phyloP scores from a whole-genome alignment of 768 basidiomycete genomes.

The Cystofilobasidium ferigula region DNA sequence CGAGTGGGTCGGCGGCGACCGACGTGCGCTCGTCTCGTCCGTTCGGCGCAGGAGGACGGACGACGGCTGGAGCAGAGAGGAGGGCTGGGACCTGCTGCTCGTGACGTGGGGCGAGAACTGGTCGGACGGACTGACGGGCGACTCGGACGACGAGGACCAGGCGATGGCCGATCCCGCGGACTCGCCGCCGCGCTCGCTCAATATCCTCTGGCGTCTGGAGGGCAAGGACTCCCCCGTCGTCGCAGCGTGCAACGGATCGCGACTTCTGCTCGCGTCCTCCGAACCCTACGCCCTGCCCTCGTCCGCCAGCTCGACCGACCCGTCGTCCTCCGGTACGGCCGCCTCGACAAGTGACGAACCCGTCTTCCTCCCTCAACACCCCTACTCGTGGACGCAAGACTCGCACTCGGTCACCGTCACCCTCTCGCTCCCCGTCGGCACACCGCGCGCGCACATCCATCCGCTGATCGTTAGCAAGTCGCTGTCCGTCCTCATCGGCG shows the following conservation, averaged over 20 bases:
- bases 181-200: background rate
- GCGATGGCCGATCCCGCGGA: background rate
- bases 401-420: conserved; percentile 69
- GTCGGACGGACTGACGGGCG: background rate
- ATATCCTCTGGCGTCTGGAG: conserved; percentile 13
- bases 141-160: background rate
- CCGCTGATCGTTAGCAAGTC: conserved; percentile 56
- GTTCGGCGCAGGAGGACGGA: conserved; percentile 4
- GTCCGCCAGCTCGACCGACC: conserved; percentile 41
- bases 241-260: background rate
- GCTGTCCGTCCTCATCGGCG: conserved; percentile 48
- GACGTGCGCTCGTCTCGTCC: conserved; percentile 2
- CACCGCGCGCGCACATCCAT: conserved; percentile 53
- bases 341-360: conserved; percentile 35
- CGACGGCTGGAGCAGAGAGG: conserved; percentile 13
- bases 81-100: conserved; percentile 18
- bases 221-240: conserved; percentile 13
- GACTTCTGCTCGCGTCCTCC: conserved; percentile 19
- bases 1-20: conserved; percentile 23
- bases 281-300: conserved; percentile 41
- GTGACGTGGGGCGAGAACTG: conserved; percentile 17
- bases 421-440: conserved; percentile 67
- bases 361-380: conserved; percentile 46
- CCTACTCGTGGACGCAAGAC: conserved; percentile 90
- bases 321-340: conserved; percentile 52